Evolutionary conservation across 2,329 filamentous ascomycete genomes (phyloP).

Genomic region (Orbilia quercus): DNA sequence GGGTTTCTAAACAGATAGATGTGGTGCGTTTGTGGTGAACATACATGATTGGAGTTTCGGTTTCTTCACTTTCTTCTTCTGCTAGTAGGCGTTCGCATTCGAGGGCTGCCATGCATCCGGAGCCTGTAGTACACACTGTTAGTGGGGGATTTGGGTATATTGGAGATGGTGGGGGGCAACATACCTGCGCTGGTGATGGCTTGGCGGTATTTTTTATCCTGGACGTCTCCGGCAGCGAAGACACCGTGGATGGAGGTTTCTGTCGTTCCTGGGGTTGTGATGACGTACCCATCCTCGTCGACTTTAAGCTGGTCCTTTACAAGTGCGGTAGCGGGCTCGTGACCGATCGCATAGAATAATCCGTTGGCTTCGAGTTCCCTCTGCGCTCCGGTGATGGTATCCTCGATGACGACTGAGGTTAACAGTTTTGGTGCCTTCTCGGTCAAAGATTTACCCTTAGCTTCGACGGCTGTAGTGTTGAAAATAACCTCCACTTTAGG

Average conservation of each 20-base stretch:
- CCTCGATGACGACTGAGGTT: conserved; percentile 88
- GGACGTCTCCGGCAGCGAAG: conserved; percentile 95
- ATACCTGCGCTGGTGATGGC: conserved; percentile 95
- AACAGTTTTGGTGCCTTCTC: conserved; percentile 70
- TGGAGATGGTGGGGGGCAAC: conserved; percentile 62
- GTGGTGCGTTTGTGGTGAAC: too few species aligned
- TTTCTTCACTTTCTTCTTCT: conserved; percentile 67
- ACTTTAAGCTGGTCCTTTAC: conserved; percentile 90
- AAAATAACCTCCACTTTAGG: conserved; percentile 91
- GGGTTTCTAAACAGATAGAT: background rate
- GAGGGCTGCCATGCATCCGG: conserved; percentile 92
- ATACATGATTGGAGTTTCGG: conserved; percentile 44
- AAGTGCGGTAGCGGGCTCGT: conserved; percentile 90
- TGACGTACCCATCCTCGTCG: conserved; percentile 89
- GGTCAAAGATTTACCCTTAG: conserved; percentile 74
- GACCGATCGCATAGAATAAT: conserved; percentile 96
- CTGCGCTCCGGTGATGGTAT: conserved; percentile 78
- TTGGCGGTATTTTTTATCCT: conserved; percentile 98
- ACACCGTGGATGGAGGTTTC: conserved; percentile 89
- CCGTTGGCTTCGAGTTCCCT: conserved; percentile 91
- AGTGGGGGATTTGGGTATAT: background rate
- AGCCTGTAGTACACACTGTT: conserved; percentile 68
- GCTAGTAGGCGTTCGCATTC: conserved; percentile 94
- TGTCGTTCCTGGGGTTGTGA: conserved; percentile 88
- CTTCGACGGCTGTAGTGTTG: conserved; percentile 82